A percentile compares a stretch with the other conserved stretches of the same genome.
Evolutionary conservation across 2,329 filamentous ascomycete genomes (phyloP).

Genomic region (Exophiala xenobiotica): DNA sequence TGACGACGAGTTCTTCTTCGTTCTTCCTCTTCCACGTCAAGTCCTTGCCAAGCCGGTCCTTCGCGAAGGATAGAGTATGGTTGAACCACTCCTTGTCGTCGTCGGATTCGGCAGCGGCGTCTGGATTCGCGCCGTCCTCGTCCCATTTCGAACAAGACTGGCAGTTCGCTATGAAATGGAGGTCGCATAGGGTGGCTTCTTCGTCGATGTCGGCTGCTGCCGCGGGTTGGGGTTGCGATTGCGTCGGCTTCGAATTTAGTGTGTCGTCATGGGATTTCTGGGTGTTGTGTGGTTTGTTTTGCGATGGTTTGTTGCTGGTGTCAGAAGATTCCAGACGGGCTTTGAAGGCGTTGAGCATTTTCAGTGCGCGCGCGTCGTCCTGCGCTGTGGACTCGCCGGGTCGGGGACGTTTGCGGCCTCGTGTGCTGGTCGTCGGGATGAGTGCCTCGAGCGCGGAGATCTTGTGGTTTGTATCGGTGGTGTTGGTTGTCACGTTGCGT

Average conservation of each 20-base stretch:
- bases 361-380: slow-evolving; percentile 64
- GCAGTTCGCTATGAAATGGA: slow-evolving; percentile 95
- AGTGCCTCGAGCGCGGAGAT: slow-evolving; percentile 50
- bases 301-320: slow-evolving; percentile 33
- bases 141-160: slow-evolving; percentile 90
- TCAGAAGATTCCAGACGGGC: slow-evolving; percentile 63
- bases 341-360: slow-evolving; percentile 76
- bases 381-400: slow-evolving; percentile 45
- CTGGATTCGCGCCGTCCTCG: slow-evolving; percentile 48
- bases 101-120: slow-evolving; percentile 53
- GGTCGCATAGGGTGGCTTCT: slow-evolving; percentile 77
- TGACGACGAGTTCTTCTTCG: slow-evolving; percentile 86
- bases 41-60: slow-evolving; percentile 87
- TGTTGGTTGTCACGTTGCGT: slow-evolving; percentile 38
- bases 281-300: slow-evolving; percentile 21
- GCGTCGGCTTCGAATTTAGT: slow-evolving; percentile 6
- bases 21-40: slow-evolving; percentile 86
- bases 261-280: slow-evolving; percentile 1
- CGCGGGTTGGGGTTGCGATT: slow-evolving; percentile 2
- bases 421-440: slow-evolving; percentile 49
- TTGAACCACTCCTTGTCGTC: slow-evolving; percentile 73
- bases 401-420: slow-evolving; percentile 46
- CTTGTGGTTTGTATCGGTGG: slow-evolving; percentile 38
- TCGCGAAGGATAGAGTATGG: slow-evolving; percentile 80
- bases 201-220: slow-evolving; percentile 46